These are phyloP conservation scores for Westerdykella ornata DNA, from an alignment of 2,329 filamentous ascomycete genomes.

Conservation along the genomic window DNA sequence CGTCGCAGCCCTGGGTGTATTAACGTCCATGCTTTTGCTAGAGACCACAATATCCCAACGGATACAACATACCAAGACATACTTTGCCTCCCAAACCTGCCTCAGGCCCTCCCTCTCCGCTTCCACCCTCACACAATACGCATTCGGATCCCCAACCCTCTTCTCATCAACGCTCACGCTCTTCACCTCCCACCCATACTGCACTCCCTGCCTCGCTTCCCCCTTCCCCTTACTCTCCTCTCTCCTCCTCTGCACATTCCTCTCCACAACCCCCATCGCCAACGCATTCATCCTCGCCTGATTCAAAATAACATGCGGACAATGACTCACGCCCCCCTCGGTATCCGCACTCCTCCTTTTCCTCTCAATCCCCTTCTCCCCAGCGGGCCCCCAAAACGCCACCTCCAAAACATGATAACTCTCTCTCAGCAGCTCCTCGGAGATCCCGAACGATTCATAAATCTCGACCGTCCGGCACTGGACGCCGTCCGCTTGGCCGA, in stretches of 20 bases:
- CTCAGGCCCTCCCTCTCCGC: slow-evolving; percentile 27
- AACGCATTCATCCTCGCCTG: slow-evolving; percentile 63
- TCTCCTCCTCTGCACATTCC: slow-evolving; percentile 17
- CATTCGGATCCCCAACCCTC: slow-evolving; percentile 25
- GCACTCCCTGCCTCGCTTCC: slow-evolving; percentile 39
- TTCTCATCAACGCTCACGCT: slow-evolving; percentile 46
- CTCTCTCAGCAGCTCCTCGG: slow-evolving; percentile 54
- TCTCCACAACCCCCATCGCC: slow-evolving; percentile 49
- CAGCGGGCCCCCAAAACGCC: slow-evolving; percentile 31
- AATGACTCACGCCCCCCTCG: slow-evolving; percentile 54
- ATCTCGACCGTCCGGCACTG: slow-evolving; percentile 61
- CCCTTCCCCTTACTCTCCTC: not conserved
- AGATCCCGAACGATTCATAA: slow-evolving; percentile 60
- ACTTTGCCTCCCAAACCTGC: slow-evolving; percentile 33
- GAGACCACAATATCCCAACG: not conserved
- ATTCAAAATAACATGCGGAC: slow-evolving; percentile 62
- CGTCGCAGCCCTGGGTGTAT: slow-evolving; percentile 42
- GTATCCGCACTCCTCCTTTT: slow-evolving; percentile 48
- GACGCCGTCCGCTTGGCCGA: slow-evolving; percentile 55
- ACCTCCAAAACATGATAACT: slow-evolving; percentile 59
- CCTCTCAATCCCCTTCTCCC: slow-evolving; percentile 35
- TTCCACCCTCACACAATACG: slow-evolving; percentile 28
- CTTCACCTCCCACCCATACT: slow-evolving; percentile 51
- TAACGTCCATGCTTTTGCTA: slow-evolving; percentile 17
- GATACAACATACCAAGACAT: slow-evolving; percentile 28